Conservation (phyloP, 192 early-diverging fungal species). For the Borealophlyctis nickersoniae region DNA sequence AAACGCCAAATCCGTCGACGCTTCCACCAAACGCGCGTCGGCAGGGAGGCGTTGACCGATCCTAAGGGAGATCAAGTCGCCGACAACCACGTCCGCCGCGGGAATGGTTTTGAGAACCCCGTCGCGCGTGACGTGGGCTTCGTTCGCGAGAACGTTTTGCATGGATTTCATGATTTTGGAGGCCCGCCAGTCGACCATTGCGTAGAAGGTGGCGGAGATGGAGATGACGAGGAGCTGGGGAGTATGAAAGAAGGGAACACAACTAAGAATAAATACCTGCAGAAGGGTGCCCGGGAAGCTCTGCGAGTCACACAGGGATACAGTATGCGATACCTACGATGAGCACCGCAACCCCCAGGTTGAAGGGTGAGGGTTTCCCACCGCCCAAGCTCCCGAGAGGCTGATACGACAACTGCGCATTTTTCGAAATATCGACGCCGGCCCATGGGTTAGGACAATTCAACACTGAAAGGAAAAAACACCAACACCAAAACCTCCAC, state of each 20-base stretch:
- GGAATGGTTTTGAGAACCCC: constrained; percentile 48
- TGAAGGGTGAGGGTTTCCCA: neutral
- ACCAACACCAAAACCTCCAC: too few relatives aligned
- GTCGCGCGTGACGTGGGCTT: constrained; percentile 67
- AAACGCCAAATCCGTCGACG: constrained; percentile 67
- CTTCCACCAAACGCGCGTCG: constrained; percentile 65
- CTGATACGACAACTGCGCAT: constrained; percentile 1
- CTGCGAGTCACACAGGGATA: neutral
- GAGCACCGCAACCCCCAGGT: neutral
- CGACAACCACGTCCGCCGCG: constrained; percentile 61
- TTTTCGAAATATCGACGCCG: too few relatives aligned
- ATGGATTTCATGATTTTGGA: constrained; percentile 68
- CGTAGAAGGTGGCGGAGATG: constrained; percentile 66
- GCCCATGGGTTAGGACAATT: too few relatives aligned
- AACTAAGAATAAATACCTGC: constrained; percentile 61
- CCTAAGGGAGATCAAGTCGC: constrained; percentile 69
- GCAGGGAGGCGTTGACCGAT: constrained; percentile 76
- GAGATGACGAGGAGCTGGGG: constrained; percentile 68
- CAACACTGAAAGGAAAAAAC: too few relatives aligned
- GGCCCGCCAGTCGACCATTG: constrained; percentile 69
- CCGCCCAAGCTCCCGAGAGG: neutral
- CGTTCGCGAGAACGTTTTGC: constrained; percentile 63
- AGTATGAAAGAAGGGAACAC: constrained; percentile 57
- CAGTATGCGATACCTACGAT: neutral
- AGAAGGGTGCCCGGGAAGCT: constrained; percentile 28